phyloP scores from a whole-genome alignment of 805 yeast species.

The Lachancea sp. region DNA sequence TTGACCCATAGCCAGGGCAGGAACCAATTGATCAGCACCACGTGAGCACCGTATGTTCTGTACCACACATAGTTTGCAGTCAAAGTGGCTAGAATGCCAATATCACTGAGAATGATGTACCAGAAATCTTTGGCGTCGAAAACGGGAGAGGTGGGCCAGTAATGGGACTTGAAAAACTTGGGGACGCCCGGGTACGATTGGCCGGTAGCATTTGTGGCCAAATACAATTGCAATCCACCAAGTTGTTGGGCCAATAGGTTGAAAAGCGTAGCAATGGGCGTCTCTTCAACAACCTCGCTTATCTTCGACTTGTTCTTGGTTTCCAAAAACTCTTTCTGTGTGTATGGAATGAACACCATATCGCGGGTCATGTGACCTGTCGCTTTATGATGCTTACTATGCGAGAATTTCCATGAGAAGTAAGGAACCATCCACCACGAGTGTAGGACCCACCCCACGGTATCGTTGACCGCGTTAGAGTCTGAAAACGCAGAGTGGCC shows the following conservation, averaged over 20 bases:
- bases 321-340: slow-evolving; percentile 49
- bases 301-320: slow-evolving; percentile 33
- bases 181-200: slow-evolving; percentile 50
- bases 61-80: slow-evolving; percentile 53
- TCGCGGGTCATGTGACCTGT: slow-evolving; percentile 79
- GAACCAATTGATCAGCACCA: slow-evolving; percentile 61
- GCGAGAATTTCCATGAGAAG: slow-evolving; percentile 81
- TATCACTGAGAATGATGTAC: slow-evolving; percentile 64
- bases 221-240: slow-evolving; percentile 69
- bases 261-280: slow-evolving; percentile 60
- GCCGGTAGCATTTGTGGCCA: slow-evolving; percentile 69
- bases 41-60: slow-evolving; percentile 55
- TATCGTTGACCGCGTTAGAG: slow-evolving; percentile 63
- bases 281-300: slow-evolving; percentile 60
- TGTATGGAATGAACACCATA: slow-evolving; percentile 77
- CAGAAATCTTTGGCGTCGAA: slow-evolving; percentile 68
- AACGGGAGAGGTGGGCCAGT: slow-evolving; percentile 64
- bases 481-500: slow-evolving; percentile 84
- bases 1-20: slow-evolving; percentile 74
- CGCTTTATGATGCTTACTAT: slow-evolving; percentile 85
- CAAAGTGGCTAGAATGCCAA: slow-evolving; percentile 55
- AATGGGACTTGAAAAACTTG: slow-evolving; percentile 47
- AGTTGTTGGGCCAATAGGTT: slow-evolving; percentile 59
- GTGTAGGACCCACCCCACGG: slow-evolving; percentile 79
- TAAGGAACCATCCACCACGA: slow-evolving; percentile 78